Base-by-base conservation (phyloP, 1,139 yeast genomes). In the Debaryomyces coudertii region DNA sequence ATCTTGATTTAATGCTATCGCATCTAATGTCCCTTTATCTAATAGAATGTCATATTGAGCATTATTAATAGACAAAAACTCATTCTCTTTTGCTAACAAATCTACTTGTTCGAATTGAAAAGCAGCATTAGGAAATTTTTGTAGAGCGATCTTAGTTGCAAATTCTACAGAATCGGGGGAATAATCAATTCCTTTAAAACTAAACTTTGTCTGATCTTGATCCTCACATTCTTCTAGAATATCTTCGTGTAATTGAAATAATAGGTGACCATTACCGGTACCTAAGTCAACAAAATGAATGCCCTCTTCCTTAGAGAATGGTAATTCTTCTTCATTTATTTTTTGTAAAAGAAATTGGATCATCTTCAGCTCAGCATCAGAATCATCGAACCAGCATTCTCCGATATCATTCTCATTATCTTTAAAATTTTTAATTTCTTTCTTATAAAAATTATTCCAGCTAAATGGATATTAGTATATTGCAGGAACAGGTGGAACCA, bases 21-120 rank as follows among this genome's bases (percentile, higher is more conserved):
- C 99, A 68, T 93, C 99, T 35, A 95, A 68, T 0, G 99, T 93
- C 7, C 99, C 99, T 62, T 93, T 93, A 65, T 93, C 99, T 35
- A 92, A 69, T 2, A 92, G 79, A 5, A 93, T 65, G 57, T 92
- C 96, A 66, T 80, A 90, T 31, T 68, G 54, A 4, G 46, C 58
- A 5, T 46, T 55, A 31, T 76, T 71, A 1, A 62, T 52, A 36
- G 36, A 55, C 61, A 64, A 66, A 63, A 62, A 82, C 53, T 46
- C 58, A 53, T 43, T 68, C 22, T 69, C 62, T 22, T 61, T 53
- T 37, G 63, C 61, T 38, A 80, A 60, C 36, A 80, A 63, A 55
- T 80, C 83, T 23, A 75, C 80, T 44, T 69, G 73, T 11, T 69
- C 69, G 52, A 83, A 81, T 8, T 60, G 57, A 25, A 80, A 73